These are phyloP conservation scores for Xylaria hypoxylon DNA, from an alignment of 2,329 filamentous ascomycete genomes.

Conservation along the genomic window DNA sequence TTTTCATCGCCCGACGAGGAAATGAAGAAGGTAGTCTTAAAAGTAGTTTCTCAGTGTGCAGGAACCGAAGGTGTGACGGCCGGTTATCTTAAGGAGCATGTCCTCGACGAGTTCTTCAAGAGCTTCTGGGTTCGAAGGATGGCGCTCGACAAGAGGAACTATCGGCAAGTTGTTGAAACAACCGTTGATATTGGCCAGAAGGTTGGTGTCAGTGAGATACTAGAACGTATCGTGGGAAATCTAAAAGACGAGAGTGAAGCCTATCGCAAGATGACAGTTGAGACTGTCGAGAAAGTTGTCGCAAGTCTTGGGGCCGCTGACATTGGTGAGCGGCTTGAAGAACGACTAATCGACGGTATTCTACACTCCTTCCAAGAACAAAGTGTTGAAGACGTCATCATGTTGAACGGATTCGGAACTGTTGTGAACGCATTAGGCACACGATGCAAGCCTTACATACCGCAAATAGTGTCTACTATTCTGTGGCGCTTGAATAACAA, in stretches of 20 bases:
- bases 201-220: constrained; percentile 95
- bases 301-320: constrained; percentile 93
- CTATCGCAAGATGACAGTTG: constrained; percentile 98
- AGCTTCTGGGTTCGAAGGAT: constrained; percentile 98
- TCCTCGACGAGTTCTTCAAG: constrained; percentile 97
- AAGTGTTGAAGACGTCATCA: constrained; percentile 93
- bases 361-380: constrained; percentile 98
- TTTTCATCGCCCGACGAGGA: constrained; percentile 98
- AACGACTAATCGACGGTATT: constrained; percentile 93
- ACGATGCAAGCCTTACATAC: constrained; percentile 94
- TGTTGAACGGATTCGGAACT: constrained; percentile 97
- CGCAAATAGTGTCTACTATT: constrained; percentile 96
- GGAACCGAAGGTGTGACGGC: constrained; percentile 95
- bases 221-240: constrained; percentile 92
- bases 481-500: constrained; percentile 98
- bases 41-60: constrained; percentile 96
- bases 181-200: constrained; percentile 98
- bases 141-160: constrained; percentile 97
- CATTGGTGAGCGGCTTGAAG: constrained; percentile 91
- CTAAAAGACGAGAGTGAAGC: constrained; percentile 98
- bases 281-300: constrained; percentile 96
- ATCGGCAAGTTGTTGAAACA: constrained; percentile 96
- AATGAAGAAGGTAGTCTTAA: constrained; percentile 99
- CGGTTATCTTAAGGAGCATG: constrained; percentile 93
- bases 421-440: constrained; percentile 95